Conservation (phyloP, 371 early-diverging fungal genomes). For the Gilbertella persicaria region DNA sequence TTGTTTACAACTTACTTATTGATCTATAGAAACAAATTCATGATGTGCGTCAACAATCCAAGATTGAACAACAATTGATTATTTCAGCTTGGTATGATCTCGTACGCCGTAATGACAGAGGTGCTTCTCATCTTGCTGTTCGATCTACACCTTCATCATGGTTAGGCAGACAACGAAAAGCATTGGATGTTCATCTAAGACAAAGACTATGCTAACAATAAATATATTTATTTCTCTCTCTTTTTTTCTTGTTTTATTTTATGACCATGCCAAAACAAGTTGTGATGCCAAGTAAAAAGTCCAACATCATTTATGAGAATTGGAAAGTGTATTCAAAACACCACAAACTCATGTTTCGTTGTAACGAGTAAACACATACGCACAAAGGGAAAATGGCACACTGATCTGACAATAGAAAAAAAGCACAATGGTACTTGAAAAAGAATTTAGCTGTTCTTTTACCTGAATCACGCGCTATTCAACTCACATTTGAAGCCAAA, state of each 20-base stretch:
- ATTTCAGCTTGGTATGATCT: slow-evolving; percentile 78
- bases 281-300: slow-evolving; percentile 38
- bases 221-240: too few relatives aligned
- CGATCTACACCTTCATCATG: slow-evolving; percentile 69
- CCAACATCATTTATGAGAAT: slow-evolving; percentile 43
- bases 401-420: slow-evolving; percentile 27
- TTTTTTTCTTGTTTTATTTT: too few relatives aligned
- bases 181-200: slow-evolving; percentile 60
- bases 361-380: slow-evolving; percentile 32
- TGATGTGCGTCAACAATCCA: slow-evolving; percentile 63
- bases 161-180: slow-evolving; percentile 73
- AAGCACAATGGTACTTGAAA: slow-evolving; percentile 56
- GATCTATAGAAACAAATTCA: slow-evolving; percentile 63
- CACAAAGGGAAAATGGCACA: too few relatives aligned
- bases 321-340: slow-evolving; percentile 50
- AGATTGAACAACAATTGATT: slow-evolving; percentile 73
- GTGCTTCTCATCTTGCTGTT: slow-evolving; percentile 46
- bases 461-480: slow-evolving; percentile 38
- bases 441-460: slow-evolving; percentile 41
- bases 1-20: slow-evolving; percentile 17
- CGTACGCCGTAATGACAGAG: slow-evolving; percentile 59
- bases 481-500: slow-evolving; percentile 54
- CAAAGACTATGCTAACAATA: slow-evolving; percentile 52
- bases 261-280: too few relatives aligned
- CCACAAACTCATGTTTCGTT: slow-evolving; percentile 53